A percentile compares a stretch with the other conserved stretches of the same genome.
phyloP scores from a whole-genome alignment of 306 rosid species.

The Gastrolobium bilobum region DNA sequence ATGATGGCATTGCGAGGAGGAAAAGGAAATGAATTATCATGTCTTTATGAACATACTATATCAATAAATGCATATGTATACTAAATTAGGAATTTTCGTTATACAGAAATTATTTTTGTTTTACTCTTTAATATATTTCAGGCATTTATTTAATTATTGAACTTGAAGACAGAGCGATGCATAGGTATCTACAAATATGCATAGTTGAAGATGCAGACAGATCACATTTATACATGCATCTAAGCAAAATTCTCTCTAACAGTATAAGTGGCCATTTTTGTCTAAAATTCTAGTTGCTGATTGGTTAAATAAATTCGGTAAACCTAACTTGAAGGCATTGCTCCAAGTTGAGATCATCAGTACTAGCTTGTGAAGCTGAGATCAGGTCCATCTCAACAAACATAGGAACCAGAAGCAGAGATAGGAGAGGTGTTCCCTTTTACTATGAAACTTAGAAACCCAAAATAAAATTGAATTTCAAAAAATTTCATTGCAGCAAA shows the following conservation, averaged over 20 bases:
- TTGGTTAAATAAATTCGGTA: background rate
- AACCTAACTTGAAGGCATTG: background rate
- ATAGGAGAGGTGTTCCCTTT: background rate
- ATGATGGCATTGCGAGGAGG: background rate
- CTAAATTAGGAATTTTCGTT: background rate
- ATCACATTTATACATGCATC: background rate
- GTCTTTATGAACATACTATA: background rate
- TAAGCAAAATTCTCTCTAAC: background rate
- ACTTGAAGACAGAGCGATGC: background rate
- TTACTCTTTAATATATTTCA: background rate
- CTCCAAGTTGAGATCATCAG: background rate
- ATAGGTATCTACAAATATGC: background rate
- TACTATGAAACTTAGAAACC: background rate
- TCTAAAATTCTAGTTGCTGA: background rate
- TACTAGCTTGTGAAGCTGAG: background rate
- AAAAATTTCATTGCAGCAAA: background rate
- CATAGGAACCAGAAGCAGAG: background rate
- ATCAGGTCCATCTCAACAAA: constrained; percentile 12
- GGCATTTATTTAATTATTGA: background rate
- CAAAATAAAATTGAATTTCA: background rate
- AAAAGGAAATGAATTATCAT: background rate
- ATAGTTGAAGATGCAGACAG: background rate
- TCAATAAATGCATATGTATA: constrained; percentile 2
- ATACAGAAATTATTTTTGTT: background rate
- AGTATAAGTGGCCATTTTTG: background rate